Percentiles rank a stretch among this genome's conserved stretches.
Conservation (phyloP, 306 rosid genomes). For the Lupinus albus region DNA sequence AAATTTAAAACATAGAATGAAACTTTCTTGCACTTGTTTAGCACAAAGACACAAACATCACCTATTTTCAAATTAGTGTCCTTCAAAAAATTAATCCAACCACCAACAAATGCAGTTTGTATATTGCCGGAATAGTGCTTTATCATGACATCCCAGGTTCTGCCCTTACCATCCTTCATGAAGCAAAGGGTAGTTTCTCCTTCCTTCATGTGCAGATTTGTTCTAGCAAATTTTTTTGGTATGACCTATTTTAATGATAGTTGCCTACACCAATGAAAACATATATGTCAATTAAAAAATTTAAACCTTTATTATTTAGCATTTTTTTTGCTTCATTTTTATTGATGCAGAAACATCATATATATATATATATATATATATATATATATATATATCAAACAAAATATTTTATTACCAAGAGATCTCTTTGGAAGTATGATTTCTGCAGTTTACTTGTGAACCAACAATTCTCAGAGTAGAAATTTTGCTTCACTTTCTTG, state of each 20-base stretch:
- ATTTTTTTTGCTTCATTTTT: too few relatives aligned
- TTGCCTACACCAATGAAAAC: too few relatives aligned
- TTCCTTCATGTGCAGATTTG: neutral
- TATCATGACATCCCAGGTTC: conserved; percentile 22
- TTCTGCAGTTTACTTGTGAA: neutral
- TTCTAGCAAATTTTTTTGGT: conserved; percentile 12
- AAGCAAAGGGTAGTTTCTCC: neutral
- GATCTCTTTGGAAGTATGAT: conserved; percentile 19
- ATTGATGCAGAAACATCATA: too few relatives aligned
- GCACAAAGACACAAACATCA: conserved; percentile 38
- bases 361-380: too few relatives aligned
- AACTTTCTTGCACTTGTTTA: neutral
- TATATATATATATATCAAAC: neutral
- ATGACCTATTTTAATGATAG: neutral
- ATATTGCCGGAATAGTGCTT: neutral
- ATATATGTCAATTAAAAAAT: too few relatives aligned
- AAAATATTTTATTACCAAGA: conserved; percentile 29
- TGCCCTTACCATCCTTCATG: neutral
- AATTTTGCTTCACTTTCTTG: neutral
- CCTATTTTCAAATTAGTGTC: conserved; percentile 24
- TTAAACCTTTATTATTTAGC: too few relatives aligned
- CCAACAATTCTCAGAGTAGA: neutral
- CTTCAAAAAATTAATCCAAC: neutral
- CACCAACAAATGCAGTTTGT: neutral
- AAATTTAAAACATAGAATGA: conserved; percentile 28